A percentile compares a stretch with the other conserved stretches of the same genome.
phyloP scores from a whole-genome alignment of 768 basidiomycete species.

The Amanita pallidorosea region DNA sequence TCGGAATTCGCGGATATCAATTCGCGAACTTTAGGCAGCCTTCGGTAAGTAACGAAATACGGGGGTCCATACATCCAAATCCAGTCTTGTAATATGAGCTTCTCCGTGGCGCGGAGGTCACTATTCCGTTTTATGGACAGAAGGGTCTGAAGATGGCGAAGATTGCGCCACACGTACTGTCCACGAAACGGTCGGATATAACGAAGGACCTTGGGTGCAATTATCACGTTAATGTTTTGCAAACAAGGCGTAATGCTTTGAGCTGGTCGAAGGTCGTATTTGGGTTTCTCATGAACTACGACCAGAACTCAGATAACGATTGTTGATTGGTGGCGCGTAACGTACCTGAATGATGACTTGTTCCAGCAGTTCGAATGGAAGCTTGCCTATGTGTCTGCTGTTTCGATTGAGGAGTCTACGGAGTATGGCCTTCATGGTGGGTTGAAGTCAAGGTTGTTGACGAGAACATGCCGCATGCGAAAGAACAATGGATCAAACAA shows the following conservation, averaged over 20 bases:
- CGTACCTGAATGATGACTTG: background rate
- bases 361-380: background rate
- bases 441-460: no score
- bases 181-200: background rate
- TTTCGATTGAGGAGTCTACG: no score
- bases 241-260: slow-evolving; percentile 2
- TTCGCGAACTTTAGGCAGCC: background rate
- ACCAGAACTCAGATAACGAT: background rate
- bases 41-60: background rate
- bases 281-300: background rate
- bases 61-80: background rate
- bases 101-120: background rate
- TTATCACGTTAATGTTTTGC: background rate
- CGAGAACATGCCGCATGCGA: no score
- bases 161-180: background rate
- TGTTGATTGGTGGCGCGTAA: background rate
- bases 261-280: slow-evolving; percentile 1
- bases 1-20: background rate
- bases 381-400: background rate
- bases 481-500: no score
- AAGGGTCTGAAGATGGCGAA: background rate
- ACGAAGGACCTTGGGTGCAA: background rate
- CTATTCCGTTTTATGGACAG: background rate
- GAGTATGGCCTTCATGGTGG: no score
- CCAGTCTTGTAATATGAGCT: background rate